Base-by-base conservation (phyloP, 192 early-diverging fungal species). In the Glomus cerebriforme region DNA sequence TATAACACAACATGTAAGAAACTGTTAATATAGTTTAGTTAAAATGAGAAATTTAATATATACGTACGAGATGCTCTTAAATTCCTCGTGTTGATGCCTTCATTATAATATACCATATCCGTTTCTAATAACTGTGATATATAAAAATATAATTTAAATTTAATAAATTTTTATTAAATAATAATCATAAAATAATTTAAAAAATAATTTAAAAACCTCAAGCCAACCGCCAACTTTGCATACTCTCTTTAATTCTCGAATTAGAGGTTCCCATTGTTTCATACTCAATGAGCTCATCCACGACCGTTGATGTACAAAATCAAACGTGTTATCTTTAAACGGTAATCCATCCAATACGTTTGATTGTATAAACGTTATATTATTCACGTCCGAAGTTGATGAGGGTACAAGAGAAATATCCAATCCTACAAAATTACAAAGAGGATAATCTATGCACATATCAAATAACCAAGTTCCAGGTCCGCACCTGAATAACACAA, bases 391-490 rank as follows among this genome's bases (percentile, higher is more conserved):
- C 12, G 32, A 10, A 26, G 12, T 27, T 13, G 49, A 19, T 10
- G 75, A 58, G 26, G 65, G 65, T 9, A 77, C 43, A 1, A 19
- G 22, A 29, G n/a, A 24, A 24, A 60, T 60, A 60, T 83, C 82
- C 3, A 80, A 34, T 22, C 82, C 82, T 8, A 69, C 59, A 58
- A 81, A 83, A n/a, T 80, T 29, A 32, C 63, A 70, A 49, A 37
- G 27, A 17, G 79, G 82, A 29, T 75, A 80, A 62, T 81, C 77
- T 31, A 59, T 80, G 7, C 79, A 75, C 49, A 79, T 67, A 59
- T 83, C 82, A 9, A 69, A 31, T 29, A 26, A 24, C 59, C 59
- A 60, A 60, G 59, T 12, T 2, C 59, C 59, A 24, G 3, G 17
- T 60, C 59, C 59, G 12, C 59, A 60, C 4, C 59, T 60, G 26